Conservation (phyloP, 345 rosid species). For the Toxicodendron radicans region DNA sequence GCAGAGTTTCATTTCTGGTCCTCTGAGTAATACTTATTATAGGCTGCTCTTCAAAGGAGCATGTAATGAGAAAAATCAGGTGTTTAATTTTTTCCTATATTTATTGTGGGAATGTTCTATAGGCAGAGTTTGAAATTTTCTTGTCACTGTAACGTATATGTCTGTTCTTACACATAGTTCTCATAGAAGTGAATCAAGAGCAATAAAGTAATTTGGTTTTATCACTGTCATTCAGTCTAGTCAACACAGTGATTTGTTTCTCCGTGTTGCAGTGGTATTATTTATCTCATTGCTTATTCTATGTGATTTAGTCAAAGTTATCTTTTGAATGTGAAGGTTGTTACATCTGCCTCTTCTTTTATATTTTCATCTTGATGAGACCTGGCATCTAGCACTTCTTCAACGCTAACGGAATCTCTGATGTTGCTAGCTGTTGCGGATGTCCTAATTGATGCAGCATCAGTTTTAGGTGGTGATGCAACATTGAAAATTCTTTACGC, state of each 20-base stretch:
- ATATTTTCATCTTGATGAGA: conserved; percentile 24
- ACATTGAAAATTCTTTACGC: conserved; percentile 77
- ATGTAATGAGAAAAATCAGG: background rate
- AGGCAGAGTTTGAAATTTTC: background rate
- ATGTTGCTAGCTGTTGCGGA: conserved; percentile 90
- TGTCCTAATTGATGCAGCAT: conserved; percentile 87
- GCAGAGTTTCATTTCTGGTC: conserved; percentile 6
- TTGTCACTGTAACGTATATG: background rate
- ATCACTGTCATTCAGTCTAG: background rate
- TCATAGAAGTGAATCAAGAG: conserved; percentile 3
- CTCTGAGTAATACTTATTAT: conserved; percentile 13
- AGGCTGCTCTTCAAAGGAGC: background rate
- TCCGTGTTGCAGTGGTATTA: conserved; percentile 1
- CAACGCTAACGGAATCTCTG: conserved; percentile 40
- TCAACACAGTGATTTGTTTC: conserved; percentile 1
- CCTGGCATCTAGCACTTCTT: conserved; percentile 18
- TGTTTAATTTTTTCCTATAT: background rate
- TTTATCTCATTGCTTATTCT: background rate
- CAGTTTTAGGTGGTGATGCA: conserved; percentile 88
- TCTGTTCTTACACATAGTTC: background rate
- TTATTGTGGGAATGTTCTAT: background rate
- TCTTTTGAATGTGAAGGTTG: conserved; percentile 21
- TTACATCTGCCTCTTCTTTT: conserved; percentile 20
- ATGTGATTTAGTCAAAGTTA: conserved; percentile 16
- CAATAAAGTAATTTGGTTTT: background rate